Conservation (phyloP, 129 eudicot species). For the Ambrosia artemisiifolia region DNA sequence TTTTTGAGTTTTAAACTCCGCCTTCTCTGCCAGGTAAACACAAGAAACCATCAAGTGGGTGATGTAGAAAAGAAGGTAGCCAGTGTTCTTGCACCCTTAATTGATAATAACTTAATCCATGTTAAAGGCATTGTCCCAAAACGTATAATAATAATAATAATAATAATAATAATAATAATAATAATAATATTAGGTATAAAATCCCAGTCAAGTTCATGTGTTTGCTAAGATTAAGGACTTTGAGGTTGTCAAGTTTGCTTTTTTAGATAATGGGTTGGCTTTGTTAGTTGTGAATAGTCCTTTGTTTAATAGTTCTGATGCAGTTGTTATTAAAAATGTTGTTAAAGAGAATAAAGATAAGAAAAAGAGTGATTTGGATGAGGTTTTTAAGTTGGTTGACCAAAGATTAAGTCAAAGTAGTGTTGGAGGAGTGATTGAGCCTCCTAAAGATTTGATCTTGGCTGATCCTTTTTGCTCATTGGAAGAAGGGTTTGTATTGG, state of each 20-base stretch:
- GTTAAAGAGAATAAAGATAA: constrained; percentile 50
- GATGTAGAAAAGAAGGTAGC: constrained; percentile 60
- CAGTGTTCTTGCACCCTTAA: constrained; percentile 60
- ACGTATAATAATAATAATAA: no score
- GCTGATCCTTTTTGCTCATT: constrained; percentile 66
- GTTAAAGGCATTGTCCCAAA: constrained; percentile 78
- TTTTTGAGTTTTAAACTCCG: no score
- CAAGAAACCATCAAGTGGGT: constrained; percentile 57
- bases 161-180: no score
- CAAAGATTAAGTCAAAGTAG: constrained; percentile 36
- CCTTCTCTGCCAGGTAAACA: no score
- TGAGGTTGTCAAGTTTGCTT: constrained; percentile 35
- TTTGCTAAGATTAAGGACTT: constrained; percentile 53
- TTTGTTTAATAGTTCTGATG: constrained; percentile 46
- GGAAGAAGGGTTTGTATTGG: constrained; percentile 83
- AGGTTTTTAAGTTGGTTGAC: constrained; percentile 67
- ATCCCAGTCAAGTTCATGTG: constrained; percentile 72
- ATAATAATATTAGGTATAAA: constrained; percentile 16
- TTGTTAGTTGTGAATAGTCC: constrained; percentile 37
- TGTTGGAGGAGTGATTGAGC: constrained; percentile 49
- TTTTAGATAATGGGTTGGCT: constrained; percentile 46
- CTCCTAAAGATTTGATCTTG: constrained; percentile 51
- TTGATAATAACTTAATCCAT: constrained; percentile 37
- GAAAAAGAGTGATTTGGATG: constrained; percentile 45
- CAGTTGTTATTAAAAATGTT: no score